Evolutionary conservation across 257 asterid genomes (phyloP).

Genomic region (Verbena officinalis): DNA sequence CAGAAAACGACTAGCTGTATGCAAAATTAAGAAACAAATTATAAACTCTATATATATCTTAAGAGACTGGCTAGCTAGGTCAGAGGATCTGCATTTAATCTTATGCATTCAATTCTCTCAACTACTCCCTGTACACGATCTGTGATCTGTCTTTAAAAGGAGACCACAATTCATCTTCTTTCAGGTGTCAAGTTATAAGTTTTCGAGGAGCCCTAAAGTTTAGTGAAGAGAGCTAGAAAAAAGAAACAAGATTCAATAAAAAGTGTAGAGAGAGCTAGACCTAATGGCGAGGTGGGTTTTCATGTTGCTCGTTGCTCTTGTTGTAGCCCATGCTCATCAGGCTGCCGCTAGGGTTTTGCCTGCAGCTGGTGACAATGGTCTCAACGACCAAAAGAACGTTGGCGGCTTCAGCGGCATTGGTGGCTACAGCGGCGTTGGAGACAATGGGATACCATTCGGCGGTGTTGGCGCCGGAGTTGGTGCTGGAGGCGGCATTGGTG

Average conservation of each 20-base stretch:
- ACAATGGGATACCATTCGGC: conserved; percentile 43
- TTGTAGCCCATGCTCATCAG: conserved; percentile 36
- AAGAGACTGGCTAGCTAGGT: too few relatives aligned
- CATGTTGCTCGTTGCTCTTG: conserved; percentile 33
- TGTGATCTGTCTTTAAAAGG: conserved; percentile 21
- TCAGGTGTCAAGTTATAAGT: conserved; percentile 14
- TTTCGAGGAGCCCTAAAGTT: not conserved
- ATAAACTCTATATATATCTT: not conserved
- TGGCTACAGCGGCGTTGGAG: conserved; percentile 47
- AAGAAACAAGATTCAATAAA: not conserved
- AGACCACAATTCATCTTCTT: not conserved
- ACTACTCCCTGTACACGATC: conserved; percentile 24
- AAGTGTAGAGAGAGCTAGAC: not conserved
- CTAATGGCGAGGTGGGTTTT: conserved; percentile 42
- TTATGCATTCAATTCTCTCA: conserved; percentile 31
- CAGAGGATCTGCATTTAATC: not conserved
- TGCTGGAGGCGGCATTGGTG: conserved; percentile 26
- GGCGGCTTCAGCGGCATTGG: conserved; percentile 45
- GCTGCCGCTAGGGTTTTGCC: conserved; percentile 46
- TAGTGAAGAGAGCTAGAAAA: not conserved
- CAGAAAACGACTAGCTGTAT: not conserved
- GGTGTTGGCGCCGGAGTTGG: conserved; percentile 10
- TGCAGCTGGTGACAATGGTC: conserved; percentile 27
- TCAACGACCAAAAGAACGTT: conserved; percentile 43
- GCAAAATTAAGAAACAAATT: not conserved